A percentile compares a stretch with the other conserved stretches of the same genome.
phyloP scores from a whole-genome alignment of 495 filamentous ascomycete genomes.

The Aspergillus cavernicola region DNA sequence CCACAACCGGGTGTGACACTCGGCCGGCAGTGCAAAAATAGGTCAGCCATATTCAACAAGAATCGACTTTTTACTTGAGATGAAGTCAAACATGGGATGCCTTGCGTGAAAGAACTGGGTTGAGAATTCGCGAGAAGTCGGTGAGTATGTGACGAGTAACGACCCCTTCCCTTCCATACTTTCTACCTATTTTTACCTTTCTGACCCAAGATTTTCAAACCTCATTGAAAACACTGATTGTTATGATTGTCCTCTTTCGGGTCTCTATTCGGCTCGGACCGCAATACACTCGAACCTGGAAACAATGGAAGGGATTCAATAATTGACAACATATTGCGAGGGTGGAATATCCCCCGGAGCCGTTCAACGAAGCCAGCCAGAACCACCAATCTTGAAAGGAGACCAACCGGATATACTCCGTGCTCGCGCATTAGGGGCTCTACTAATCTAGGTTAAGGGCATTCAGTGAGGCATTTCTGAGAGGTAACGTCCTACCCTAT shows the following conservation, averaged over 20 bases:
- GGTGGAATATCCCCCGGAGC: too few species aligned
- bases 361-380: background rate
- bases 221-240: too few species aligned
- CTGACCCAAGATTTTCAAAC: too few species aligned
- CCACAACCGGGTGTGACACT: constrained; percentile 3
- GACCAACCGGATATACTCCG: background rate
- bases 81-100: background rate
- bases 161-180: background rate
- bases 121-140: constrained; percentile 2
- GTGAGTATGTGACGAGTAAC: constrained; percentile 13
- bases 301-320: background rate
- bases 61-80: background rate
- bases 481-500: background rate
- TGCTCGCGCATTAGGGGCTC: background rate
- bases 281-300: background rate
- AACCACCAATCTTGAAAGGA: too few species aligned
- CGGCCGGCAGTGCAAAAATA: constrained; percentile 5
- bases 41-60: constrained; percentile 1
- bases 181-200: too few species aligned
- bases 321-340: background rate
- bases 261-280: background rate
- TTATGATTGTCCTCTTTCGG: too few species aligned
- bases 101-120: background rate
- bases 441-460: too few species aligned
- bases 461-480: too few species aligned